A percentile compares a stretch with the other conserved stretches of the same genome.
These are phyloP conservation scores for Miscanthus lutarioriparius DNA, from an alignment of 176 grass and related monocot genomes.

Conservation along the genomic window DNA sequence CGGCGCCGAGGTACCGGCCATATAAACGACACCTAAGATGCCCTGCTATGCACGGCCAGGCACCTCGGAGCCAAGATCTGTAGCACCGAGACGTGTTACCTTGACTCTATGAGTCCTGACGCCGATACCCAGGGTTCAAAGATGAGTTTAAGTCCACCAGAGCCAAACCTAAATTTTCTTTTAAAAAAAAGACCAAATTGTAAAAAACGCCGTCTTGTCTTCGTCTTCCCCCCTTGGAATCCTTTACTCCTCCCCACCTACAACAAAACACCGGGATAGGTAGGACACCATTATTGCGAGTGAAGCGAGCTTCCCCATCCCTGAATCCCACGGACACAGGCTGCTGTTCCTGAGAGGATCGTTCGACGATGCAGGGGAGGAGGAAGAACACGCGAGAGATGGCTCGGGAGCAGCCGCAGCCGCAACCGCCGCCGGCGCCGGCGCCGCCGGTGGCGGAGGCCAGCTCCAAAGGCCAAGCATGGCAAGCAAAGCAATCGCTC, in stretches of 20 bases:
- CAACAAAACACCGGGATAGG: slow-evolving; percentile 35
- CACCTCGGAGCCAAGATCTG: too few relatives aligned
- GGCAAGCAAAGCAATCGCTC: slow-evolving; percentile 42
- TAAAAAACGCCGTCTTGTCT: slow-evolving; percentile 32
- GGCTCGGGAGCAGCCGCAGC: slow-evolving; percentile 9
- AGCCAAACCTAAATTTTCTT: too few relatives aligned
- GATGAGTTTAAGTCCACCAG: too few relatives aligned
- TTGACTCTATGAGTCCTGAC: too few relatives aligned
- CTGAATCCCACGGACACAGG: slow-evolving; percentile 34
- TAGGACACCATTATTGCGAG: slow-evolving; percentile 42
- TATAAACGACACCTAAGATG: too few relatives aligned
- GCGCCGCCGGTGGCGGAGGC: background rate
- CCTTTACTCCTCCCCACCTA: slow-evolving; percentile 37
- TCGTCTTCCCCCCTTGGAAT: slow-evolving; percentile 53
- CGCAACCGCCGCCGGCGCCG: background rate
- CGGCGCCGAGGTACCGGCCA: too few relatives aligned
- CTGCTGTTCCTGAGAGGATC: background rate
- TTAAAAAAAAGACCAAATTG: too few relatives aligned
- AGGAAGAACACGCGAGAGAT: slow-evolving; percentile 37
- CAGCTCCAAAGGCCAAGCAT: slow-evolving; percentile 87
- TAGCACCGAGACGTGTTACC: too few relatives aligned
- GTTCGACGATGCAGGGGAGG: slow-evolving; percentile 48
- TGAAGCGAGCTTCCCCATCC: slow-evolving; percentile 18
- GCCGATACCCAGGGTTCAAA: too few relatives aligned
- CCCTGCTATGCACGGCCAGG: too few relatives aligned